A percentile compares a stretch with the other conserved stretches of the same genome.
Conservation (phyloP, 768 basidiomycete species). For the Boletus patriciae region DNA sequence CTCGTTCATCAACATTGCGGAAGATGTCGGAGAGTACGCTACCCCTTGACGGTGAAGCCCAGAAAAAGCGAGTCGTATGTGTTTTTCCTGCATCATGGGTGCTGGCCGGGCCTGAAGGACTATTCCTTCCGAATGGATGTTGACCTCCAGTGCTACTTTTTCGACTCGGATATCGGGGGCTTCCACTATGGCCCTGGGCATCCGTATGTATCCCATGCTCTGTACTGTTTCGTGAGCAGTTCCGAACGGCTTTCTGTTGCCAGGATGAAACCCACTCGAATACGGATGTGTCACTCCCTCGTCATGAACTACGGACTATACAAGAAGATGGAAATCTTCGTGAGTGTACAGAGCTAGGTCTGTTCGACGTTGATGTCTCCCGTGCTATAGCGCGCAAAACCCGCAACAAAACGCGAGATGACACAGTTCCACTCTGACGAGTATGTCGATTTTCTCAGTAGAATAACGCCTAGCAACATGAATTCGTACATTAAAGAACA, state of each 20-base stretch:
- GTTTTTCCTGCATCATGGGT: neutral
- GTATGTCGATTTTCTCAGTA: slow-evolving; percentile 94
- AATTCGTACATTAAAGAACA: slow-evolving; percentile 91
- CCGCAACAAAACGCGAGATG: slow-evolving; percentile 99
- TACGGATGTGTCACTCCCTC: slow-evolving; percentile 98
- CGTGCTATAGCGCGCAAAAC: slow-evolving; percentile 83
- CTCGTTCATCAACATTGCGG: neutral
- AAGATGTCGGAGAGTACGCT: slow-evolving; percentile 47
- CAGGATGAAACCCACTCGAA: slow-evolving; percentile 97
- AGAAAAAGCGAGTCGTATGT: slow-evolving; percentile 87
- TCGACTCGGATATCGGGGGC: slow-evolving; percentile 98
- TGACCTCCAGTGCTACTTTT: slow-evolving; percentile 87
- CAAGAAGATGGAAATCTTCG: slow-evolving; percentile 99
- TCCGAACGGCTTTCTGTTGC: neutral
- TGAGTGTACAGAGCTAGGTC: slow-evolving; percentile 43
- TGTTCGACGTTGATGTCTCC: neutral
- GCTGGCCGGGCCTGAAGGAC: slow-evolving; percentile 5
- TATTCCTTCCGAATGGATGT: slow-evolving; percentile 3
- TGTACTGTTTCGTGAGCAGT: neutral
- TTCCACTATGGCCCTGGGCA: slow-evolving; percentile 99
- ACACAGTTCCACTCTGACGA: slow-evolving; percentile 99
- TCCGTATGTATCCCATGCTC: slow-evolving; percentile 55
- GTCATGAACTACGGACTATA: slow-evolving; percentile 99
- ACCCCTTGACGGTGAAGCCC: slow-evolving; percentile 67
- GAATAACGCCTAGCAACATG: slow-evolving; percentile 95